These are phyloP conservation scores for Corylus heterophylla DNA, from an alignment of 306 rosid species.

Conservation along the genomic window DNA sequence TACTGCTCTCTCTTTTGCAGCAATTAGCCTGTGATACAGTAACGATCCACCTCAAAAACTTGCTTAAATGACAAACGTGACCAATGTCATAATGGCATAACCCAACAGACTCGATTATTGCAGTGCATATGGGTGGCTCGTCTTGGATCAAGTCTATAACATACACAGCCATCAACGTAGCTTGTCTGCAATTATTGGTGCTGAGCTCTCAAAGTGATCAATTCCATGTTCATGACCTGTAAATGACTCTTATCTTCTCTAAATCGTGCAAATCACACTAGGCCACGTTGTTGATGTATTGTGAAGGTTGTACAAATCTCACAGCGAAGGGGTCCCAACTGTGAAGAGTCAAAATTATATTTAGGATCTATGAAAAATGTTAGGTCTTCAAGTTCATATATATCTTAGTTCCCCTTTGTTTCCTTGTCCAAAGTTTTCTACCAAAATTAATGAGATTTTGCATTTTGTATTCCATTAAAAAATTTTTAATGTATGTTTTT, in stretches of 20 bases:
- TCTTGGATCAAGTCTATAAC: too few species aligned
- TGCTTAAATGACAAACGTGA: too few species aligned
- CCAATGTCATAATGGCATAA: too few species aligned
- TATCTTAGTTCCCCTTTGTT: too few species aligned
- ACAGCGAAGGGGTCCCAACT: slow-evolving; percentile 25
- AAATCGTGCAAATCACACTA: background rate
- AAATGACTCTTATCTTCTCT: slow-evolving; percentile 47
- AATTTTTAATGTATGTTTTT: too few species aligned
- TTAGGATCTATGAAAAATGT: slow-evolving; percentile 4
- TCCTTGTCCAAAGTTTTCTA: slow-evolving; percentile 24
- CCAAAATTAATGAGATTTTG: slow-evolving; percentile 13
- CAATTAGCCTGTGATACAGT: too few species aligned
- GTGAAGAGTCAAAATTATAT: slow-evolving; percentile 26
- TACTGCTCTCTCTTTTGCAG: too few species aligned
- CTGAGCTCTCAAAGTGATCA: slow-evolving; percentile 69
- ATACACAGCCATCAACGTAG: too few species aligned
- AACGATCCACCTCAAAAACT: too few species aligned
- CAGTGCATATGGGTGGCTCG: too few species aligned
- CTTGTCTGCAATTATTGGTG: slow-evolving; percentile 20
- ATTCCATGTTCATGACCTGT: slow-evolving; percentile 87
- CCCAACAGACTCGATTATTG: too few species aligned
- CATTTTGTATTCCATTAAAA: too few species aligned
- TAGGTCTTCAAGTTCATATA: background rate
- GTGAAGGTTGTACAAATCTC: slow-evolving; percentile 43
- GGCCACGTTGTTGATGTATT: background rate